phyloP scores from a whole-genome alignment of 495 filamentous ascomycete species.

The Xylaria castorea region DNA sequence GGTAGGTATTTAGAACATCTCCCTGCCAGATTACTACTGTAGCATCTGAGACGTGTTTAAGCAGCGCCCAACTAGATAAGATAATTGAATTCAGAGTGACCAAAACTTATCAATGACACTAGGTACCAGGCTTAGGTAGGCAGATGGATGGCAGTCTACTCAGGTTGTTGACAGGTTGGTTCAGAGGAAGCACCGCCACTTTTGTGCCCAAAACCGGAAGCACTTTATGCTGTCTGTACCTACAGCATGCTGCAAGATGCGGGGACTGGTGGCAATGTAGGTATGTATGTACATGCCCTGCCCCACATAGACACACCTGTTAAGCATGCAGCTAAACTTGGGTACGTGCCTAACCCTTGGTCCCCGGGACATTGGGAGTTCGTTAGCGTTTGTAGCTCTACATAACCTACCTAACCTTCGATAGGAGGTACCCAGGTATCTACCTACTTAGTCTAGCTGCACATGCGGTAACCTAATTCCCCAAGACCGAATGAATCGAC shows the following conservation, averaged over 20 bases:
- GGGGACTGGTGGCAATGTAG: background rate
- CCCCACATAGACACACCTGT: background rate
- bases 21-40: background rate
- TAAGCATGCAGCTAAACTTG: background rate
- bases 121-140: too few species aligned
- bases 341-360: background rate
- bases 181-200: too few species aligned
- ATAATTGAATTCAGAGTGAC: background rate
- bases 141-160: too few species aligned
- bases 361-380: background rate
- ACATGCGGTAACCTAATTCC: background rate
- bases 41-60: background rate
- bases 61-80: background rate
- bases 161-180: too few species aligned
- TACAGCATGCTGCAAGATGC: background rate
- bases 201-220: background rate
- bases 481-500: constrained; percentile 19
- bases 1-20: background rate
- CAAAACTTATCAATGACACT: background rate
- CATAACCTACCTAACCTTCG: background rate
- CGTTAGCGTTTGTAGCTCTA: background rate
- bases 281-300: background rate
- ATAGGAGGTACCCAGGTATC: background rate
- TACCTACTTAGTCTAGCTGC: background rate
- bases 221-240: background rate